Evolutionary conservation across 202 grass and related monocot species (phyloP).

Genomic region (Hordeum pubiflorum): DNA sequence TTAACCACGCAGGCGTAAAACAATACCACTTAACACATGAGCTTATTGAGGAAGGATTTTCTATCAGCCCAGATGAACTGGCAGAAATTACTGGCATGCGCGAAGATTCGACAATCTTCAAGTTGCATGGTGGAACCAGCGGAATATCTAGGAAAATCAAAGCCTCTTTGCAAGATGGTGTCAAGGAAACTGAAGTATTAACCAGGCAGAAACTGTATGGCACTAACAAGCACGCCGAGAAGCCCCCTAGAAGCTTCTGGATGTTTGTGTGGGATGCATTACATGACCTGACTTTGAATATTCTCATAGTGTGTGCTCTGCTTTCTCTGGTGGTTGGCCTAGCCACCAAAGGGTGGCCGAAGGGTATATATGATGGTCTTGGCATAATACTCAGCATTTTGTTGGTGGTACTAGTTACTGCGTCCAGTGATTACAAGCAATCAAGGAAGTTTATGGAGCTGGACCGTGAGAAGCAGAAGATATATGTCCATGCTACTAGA

Average conservation of each 20-base stretch:
- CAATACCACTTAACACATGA: constrained; percentile 49
- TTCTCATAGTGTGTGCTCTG: constrained; percentile 66
- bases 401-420: constrained; percentile 79
- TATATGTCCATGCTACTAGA: constrained; percentile 72
- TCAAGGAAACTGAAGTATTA: constrained; percentile 40
- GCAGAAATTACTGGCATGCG: constrained; percentile 49
- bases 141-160: constrained; percentile 76
- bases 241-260: constrained; percentile 75
- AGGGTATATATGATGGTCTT: constrained; percentile 76
- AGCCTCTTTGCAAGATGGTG: constrained; percentile 48
- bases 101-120: constrained; percentile 27
- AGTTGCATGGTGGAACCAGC: constrained; percentile 41
- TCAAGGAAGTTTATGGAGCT: constrained; percentile 77
- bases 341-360: constrained; percentile 76
- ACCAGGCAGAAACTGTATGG: constrained; percentile 61
- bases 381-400: constrained; percentile 87
- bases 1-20: constrained; percentile 28
- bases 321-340: constrained; percentile 70
- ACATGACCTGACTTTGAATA: constrained; percentile 80
- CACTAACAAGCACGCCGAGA: constrained; percentile 52
- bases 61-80: constrained; percentile 79
- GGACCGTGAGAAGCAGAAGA: constrained; percentile 82
- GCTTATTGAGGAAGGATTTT: constrained; percentile 50
- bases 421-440: constrained; percentile 85
- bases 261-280: constrained; percentile 91